These are phyloP conservation scores for Cladosporium colombiae DNA, from an alignment of 2,329 filamentous ascomycete genomes.

Conservation along the genomic window DNA sequence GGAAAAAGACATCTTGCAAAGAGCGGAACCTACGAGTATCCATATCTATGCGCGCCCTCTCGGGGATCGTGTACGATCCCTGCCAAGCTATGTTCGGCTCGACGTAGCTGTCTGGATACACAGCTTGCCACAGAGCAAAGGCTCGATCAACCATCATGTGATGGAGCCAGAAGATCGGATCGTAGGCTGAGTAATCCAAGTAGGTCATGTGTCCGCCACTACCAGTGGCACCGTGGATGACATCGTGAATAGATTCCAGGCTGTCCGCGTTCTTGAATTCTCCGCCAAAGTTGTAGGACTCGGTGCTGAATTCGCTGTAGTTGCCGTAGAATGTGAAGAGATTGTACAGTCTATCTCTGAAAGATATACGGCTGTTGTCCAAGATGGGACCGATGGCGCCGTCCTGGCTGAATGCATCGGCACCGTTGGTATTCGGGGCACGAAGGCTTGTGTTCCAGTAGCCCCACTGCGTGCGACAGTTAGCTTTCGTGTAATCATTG, in stretches of 20 bases:
- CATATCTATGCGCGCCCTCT: constrained; percentile 48
- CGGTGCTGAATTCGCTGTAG: constrained; percentile 69
- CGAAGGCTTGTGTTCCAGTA: constrained; percentile 63
- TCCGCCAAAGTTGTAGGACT: constrained; percentile 54
- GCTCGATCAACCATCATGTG: constrained; percentile 73
- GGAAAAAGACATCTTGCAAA: not conserved
- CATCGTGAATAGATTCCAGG: constrained; percentile 51
- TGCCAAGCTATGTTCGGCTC: constrained; percentile 53
- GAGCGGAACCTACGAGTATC: constrained; percentile 32
- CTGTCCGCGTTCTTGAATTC: constrained; percentile 59
- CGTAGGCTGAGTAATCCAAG: constrained; percentile 72
- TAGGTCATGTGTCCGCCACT: constrained; percentile 68
- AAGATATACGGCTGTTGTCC: constrained; percentile 54
- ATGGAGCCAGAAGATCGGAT: constrained; percentile 77
- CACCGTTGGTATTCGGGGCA: constrained; percentile 48
- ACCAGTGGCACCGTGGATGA: constrained; percentile 56
- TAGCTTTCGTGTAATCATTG: not conserved
- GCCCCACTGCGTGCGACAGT: constrained; percentile 51
- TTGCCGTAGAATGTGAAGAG: constrained; percentile 68
- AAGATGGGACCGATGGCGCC: constrained; percentile 55
- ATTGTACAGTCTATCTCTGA: constrained; percentile 64
- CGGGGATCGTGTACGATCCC: constrained; percentile 62
- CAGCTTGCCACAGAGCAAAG: constrained; percentile 73
- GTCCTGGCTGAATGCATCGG: constrained; percentile 60
- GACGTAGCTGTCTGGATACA: constrained; percentile 70